phyloP scores from a whole-genome alignment of 306 rosid species.

The Dicorynia guianensis region DNA sequence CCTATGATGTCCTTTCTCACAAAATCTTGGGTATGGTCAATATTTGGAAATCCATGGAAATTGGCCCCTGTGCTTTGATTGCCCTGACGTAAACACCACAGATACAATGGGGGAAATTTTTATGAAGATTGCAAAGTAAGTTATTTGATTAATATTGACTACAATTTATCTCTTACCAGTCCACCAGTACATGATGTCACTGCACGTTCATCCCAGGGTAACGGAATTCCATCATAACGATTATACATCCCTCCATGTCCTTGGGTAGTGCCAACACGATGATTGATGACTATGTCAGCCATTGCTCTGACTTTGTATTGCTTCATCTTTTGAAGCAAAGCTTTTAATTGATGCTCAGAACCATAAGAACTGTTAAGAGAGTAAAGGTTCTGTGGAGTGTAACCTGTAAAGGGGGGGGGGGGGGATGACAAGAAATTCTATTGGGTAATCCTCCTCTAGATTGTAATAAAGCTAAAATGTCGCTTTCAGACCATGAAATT shows the following conservation, averaged over 20 bases:
- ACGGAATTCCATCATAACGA: slow-evolving; percentile 87
- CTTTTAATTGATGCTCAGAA: slow-evolving; percentile 74
- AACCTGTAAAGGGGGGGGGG: slow-evolving; percentile 56
- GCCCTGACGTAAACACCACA: slow-evolving; percentile 57
- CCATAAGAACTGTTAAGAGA: slow-evolving; percentile 80
- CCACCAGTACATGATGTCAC: slow-evolving; percentile 92
- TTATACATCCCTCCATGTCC: slow-evolving; percentile 89
- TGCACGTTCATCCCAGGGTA: slow-evolving; percentile 85
- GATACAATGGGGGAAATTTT: background rate
- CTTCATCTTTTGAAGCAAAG: slow-evolving; percentile 79
- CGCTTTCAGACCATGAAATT: background rate
- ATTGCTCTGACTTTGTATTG: slow-evolving; percentile 75
- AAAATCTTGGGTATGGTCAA: slow-evolving; percentile 85
- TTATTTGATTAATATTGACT: slow-evolving; percentile 3
- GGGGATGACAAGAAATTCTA: slow-evolving; percentile 13
- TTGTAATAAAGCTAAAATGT: slow-evolving; percentile 24
- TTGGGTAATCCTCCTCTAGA: background rate
- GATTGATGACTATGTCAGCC: slow-evolving; percentile 93
- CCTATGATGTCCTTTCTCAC: slow-evolving; percentile 82
- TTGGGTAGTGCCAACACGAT: slow-evolving; percentile 77
- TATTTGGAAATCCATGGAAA: slow-evolving; percentile 87
- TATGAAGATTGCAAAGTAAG: slow-evolving; percentile 10
- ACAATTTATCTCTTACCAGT: slow-evolving; percentile 54
- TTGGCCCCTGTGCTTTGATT: slow-evolving; percentile 73
- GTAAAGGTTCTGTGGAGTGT: slow-evolving; percentile 89